phyloP scores from a whole-genome alignment of 495 filamentous ascomycete genomes.

The Xylaria acuta region DNA sequence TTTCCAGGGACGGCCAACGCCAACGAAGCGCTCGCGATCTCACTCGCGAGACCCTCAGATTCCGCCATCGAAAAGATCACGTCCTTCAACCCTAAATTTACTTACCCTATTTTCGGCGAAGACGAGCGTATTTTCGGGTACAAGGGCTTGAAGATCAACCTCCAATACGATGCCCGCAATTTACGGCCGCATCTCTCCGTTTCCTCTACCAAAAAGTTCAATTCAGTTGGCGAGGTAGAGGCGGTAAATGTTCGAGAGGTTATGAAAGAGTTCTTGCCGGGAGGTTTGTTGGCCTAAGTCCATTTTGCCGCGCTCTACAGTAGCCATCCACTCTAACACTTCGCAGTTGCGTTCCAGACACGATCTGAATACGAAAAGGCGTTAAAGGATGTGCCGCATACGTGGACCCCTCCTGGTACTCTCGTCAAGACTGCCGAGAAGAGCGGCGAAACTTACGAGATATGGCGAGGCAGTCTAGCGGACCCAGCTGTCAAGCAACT shows the following conservation, averaged over 20 bases:
- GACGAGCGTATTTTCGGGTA: constrained; percentile 92
- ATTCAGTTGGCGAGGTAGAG: constrained; percentile 70
- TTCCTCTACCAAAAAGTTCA: constrained; percentile 75
- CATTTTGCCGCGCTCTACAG: neutral
- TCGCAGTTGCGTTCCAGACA: constrained; percentile 66
- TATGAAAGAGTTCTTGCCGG: constrained; percentile 70
- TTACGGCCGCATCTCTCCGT: constrained; percentile 77
- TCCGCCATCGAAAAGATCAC: constrained; percentile 62
- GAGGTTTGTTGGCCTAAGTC: constrained; percentile 54
- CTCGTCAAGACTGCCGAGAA: constrained; percentile 49
- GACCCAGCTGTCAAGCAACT: constrained; percentile 66
- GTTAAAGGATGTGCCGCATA: constrained; percentile 58
- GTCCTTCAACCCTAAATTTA: constrained; percentile 83
- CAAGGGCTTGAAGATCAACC: constrained; percentile 72
- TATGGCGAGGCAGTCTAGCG: constrained; percentile 59
- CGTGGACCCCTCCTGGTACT: constrained; percentile 65
- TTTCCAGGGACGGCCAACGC: constrained; percentile 72
- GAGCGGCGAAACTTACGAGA: constrained; percentile 51
- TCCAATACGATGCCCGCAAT: constrained; percentile 82
- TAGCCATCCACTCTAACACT: constrained; percentile 31
- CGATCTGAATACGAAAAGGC: constrained; percentile 64
- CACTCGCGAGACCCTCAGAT: constrained; percentile 66
- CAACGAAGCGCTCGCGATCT: constrained; percentile 75
- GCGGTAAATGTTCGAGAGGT: constrained; percentile 70
- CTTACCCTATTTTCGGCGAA: constrained; percentile 90